phyloP scores from a whole-genome alignment of 1,139 yeast species.

The Suhomyces terraborum region DNA sequence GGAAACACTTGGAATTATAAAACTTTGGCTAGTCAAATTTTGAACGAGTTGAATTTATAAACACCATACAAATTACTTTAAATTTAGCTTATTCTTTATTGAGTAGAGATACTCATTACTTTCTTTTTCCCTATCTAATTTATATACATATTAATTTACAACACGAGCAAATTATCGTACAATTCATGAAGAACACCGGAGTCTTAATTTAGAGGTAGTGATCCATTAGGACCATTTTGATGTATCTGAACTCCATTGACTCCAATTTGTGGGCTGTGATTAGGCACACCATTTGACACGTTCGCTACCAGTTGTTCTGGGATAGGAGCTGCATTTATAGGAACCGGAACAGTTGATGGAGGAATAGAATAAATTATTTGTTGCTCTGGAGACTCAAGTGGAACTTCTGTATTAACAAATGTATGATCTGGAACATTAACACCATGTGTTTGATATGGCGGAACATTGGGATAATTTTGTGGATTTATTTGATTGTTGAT shows the following conservation, averaged over 20 bases:
- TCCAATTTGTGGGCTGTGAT: neutral
- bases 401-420: neutral
- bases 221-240: neutral
- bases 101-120: neutral
- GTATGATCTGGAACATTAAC: neutral
- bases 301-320: neutral
- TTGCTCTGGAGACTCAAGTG: neutral
- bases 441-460: neutral
- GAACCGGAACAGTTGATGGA: neutral
- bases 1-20: constrained; percentile 98
- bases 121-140: constrained; percentile 3
- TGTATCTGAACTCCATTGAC: neutral
- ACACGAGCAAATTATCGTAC: neutral
- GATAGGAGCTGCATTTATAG: neutral
- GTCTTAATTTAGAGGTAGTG: neutral
- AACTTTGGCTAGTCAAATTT: constrained; percentile 85
- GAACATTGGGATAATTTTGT: neutral
- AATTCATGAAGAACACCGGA: neutral
- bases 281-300: neutral
- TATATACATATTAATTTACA: constrained; percentile 7
- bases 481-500: neutral
- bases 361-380: neutral
- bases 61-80: neutral
- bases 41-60: constrained; percentile 71
- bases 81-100: constrained; percentile 4